phyloP scores from a whole-genome alignment of 768 basidiomycete genomes.

The Macrocybe gigantea region DNA sequence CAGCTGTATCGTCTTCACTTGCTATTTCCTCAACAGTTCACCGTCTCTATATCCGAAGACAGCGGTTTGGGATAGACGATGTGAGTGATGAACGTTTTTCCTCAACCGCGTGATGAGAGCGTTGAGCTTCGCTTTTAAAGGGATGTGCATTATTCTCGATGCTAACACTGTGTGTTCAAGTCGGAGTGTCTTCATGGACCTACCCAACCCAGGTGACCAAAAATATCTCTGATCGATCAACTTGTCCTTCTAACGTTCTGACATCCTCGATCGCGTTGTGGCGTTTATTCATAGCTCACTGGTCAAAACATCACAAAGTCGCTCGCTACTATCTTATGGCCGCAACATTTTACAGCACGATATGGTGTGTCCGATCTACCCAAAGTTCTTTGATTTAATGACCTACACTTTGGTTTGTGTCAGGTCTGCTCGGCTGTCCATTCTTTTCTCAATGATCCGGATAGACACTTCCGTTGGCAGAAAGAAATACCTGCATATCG shows the following conservation, averaged over 20 bases:
- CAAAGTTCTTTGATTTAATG: neutral
- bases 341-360: slow-evolving; percentile 26
- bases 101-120: too few relatives aligned
- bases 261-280: too few relatives aligned
- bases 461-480: slow-evolving; percentile 29
- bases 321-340: slow-evolving; percentile 28
- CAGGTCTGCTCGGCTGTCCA: slow-evolving; percentile 43
- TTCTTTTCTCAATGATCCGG: slow-evolving; percentile 48
- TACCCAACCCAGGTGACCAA: neutral
- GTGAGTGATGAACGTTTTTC: slow-evolving; percentile 10
- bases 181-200: slow-evolving; percentile 17
- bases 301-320: slow-evolving; percentile 6
- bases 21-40: slow-evolving; percentile 22
- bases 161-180: slow-evolving; percentile 18
- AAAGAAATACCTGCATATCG: slow-evolving; percentile 16
- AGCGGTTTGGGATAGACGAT: slow-evolving; percentile 26
- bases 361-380: slow-evolving; percentile 22
- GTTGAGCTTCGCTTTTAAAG: slow-evolving; percentile 7
- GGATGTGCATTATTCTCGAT: slow-evolving; percentile 22
- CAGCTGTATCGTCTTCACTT: slow-evolving; percentile 22
- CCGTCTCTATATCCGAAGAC: slow-evolving; percentile 22
- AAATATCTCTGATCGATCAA: neutral
- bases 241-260: slow-evolving; percentile 1
- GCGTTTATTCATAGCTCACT: neutral
- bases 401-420: neutral